Percentiles rank a stretch among this genome's conserved stretches.
Conservation (phyloP, 2,329 filamentous ascomycete genomes). For the Cladophialophora immunda region DNA sequence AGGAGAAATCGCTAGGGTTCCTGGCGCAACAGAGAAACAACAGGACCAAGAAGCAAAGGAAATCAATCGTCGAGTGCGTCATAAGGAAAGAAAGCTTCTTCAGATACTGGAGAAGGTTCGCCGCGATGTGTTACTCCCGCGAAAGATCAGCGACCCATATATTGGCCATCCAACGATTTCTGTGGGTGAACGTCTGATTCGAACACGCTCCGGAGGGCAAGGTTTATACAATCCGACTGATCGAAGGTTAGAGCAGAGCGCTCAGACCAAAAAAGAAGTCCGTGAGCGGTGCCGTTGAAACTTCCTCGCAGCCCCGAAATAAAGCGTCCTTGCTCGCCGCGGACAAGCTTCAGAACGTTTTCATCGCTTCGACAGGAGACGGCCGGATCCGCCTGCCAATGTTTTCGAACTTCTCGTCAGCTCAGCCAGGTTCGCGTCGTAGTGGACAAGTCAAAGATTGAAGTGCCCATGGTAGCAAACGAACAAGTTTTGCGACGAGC, state of each 20-base stretch:
- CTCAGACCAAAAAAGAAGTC: background rate
- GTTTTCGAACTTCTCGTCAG: too few species aligned
- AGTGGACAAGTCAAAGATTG: too few species aligned
- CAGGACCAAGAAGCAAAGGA: constrained; percentile 1
- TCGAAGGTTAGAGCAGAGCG: constrained; percentile 11
- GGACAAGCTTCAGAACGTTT: too few species aligned
- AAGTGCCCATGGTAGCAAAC: too few species aligned
- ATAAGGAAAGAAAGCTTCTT: constrained; percentile 14
- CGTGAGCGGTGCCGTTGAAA: background rate
- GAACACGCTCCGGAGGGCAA: background rate
- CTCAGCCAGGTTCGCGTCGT: too few species aligned
- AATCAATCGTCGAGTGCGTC: constrained; percentile 1
- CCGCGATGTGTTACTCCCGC: constrained; percentile 9
- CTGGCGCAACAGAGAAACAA: background rate
- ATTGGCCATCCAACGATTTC: constrained; percentile 18
- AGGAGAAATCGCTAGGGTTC: constrained; percentile 21
- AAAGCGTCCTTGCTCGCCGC: background rate
- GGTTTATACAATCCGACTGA: constrained; percentile 11
- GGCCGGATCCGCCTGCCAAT: too few species aligned
- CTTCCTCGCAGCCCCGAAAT: too few species aligned
- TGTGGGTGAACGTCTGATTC: background rate
- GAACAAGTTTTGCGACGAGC: too few species aligned
- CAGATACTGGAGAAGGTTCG: constrained; percentile 14
- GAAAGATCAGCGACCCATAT: constrained; percentile 21
- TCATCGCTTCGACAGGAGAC: too few species aligned